Evolutionary conservation across 2,329 filamentous ascomycete species (phyloP).

Genomic region (Calonectria montana): DNA sequence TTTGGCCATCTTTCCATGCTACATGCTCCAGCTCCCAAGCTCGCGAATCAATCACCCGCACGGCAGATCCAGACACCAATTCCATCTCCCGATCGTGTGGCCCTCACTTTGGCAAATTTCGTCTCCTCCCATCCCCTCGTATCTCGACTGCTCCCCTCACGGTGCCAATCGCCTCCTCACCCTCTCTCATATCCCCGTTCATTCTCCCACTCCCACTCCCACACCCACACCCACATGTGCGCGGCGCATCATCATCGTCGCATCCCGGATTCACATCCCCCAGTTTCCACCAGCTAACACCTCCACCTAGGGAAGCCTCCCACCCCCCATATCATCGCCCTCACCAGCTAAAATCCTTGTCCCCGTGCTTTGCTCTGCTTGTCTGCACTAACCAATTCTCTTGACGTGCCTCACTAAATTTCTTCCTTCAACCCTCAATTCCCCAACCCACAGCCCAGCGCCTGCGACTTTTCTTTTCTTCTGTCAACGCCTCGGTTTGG

Average conservation of each 20-base stretch:
- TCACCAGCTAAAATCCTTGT: conserved; percentile 19
- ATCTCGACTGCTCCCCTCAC: neutral
- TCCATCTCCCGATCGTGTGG: conserved; percentile 6
- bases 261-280: conserved; percentile 25
- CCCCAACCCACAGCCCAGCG: neutral
- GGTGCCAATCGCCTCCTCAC: conserved; percentile 10
- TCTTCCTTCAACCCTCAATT: conserved; percentile 8
- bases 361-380: conserved; percentile 6
- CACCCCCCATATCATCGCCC: conserved; percentile 17
- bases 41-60: conserved; percentile 4
- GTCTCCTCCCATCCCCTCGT: conserved; percentile 1
- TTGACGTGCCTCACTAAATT: conserved; percentile 16
- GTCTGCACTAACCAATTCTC: conserved; percentile 16
- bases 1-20: neutral
- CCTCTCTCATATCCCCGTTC: neutral
- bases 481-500: conserved; percentile 32
- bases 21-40: neutral
- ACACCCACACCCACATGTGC: conserved; percentile 8
- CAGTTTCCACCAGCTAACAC: conserved; percentile 14
- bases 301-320: conserved; percentile 17
- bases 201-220: neutral
- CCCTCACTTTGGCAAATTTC: conserved; percentile 4
- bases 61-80: conserved; percentile 10
- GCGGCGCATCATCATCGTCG: conserved; percentile 21
- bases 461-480: conserved; percentile 33